These are phyloP conservation scores for Eimeria necatrix DNA, from an alignment of 169 alveolate genomes.

Conservation along the genomic window DNA sequence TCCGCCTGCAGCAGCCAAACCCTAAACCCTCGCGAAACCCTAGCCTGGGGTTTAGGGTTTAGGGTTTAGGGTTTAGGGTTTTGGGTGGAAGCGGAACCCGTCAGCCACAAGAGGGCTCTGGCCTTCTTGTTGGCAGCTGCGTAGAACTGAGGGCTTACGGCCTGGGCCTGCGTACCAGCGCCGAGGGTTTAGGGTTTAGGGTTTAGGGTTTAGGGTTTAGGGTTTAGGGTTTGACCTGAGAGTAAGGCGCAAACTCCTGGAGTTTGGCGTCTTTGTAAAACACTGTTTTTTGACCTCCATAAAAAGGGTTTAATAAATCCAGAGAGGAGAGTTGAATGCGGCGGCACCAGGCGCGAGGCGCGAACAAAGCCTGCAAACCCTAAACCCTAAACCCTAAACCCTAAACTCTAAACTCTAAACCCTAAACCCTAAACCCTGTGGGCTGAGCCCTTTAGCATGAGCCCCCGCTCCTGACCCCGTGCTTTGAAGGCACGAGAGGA, in stretches of 20 bases:
- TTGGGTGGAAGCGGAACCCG: not conserved
- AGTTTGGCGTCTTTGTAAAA: conserved; percentile 89
- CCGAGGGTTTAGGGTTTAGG: too few relatives aligned
- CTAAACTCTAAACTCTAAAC: not conserved
- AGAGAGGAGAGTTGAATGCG: not conserved
- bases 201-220: too few relatives aligned
- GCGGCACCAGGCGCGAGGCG: conserved; percentile 31
- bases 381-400: not conserved
- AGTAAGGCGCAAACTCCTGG: conserved; percentile 89
- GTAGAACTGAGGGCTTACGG: too few relatives aligned
- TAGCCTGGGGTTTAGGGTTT: not conserved
- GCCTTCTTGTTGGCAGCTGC: too few relatives aligned
- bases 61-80: not conserved
- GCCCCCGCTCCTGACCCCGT: too few relatives aligned
- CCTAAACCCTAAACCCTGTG: not conserved
- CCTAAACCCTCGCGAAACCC: not conserved
- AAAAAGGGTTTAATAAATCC: conserved; percentile 4
- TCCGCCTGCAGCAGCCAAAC: not conserved
- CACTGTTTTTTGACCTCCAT: conserved; percentile 88
- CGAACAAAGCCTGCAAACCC: conserved; percentile 24
- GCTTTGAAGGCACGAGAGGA: too few relatives aligned
- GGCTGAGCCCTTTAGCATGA: too few relatives aligned
- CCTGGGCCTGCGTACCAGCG: too few relatives aligned
- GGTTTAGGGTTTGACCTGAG: conserved; percentile 74
- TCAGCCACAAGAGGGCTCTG: not conserved